Percentiles rank a stretch among this genome's conserved stretches.
Evolutionary conservation across 1,284 basidiomycete genomes (phyloP).

Genomic region (Cutaneotrichosporon sp.): DNA sequence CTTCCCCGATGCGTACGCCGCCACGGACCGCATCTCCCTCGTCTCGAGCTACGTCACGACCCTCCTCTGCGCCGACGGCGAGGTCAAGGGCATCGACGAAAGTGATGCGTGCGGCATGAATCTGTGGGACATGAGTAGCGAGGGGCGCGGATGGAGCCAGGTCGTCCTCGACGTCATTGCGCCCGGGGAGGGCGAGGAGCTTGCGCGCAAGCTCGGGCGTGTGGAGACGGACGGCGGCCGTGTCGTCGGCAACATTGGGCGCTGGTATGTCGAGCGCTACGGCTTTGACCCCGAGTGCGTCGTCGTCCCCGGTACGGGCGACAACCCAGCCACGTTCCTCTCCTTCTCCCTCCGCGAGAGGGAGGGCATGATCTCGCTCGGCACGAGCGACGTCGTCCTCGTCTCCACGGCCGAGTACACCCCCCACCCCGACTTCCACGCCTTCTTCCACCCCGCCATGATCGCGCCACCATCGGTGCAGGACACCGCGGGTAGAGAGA

Average conservation of each 20-base stretch:
- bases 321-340: slow-evolving; percentile 86
- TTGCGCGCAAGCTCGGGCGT: slow-evolving; percentile 69
- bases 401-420: slow-evolving; percentile 61
- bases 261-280: slow-evolving; percentile 75
- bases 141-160: slow-evolving; percentile 69
- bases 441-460: slow-evolving; percentile 57
- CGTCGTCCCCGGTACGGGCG: slow-evolving; percentile 84
- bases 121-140: slow-evolving; percentile 66
- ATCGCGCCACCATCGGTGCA: slow-evolving; percentile 33
- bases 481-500: slow-evolving; percentile 21
- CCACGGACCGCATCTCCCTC: slow-evolving; percentile 72
- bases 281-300: slow-evolving; percentile 75
- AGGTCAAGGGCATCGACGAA: slow-evolving; percentile 54
- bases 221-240: slow-evolving; percentile 75
- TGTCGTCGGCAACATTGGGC: slow-evolving; percentile 64
- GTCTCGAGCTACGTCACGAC: slow-evolving; percentile 83
- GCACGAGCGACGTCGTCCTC: slow-evolving; percentile 85
- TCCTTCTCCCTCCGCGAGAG: slow-evolving; percentile 61
- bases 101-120: slow-evolving; percentile 89
- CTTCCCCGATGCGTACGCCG: slow-evolving; percentile 64
- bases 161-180: slow-evolving; percentile 59
- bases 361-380: slow-evolving; percentile 85
- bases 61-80: slow-evolving; percentile 62
- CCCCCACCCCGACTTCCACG: slow-evolving; percentile 56
- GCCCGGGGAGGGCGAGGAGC: slow-evolving; percentile 59